These are phyloP conservation scores for Colletotrichum endophyticum DNA, from an alignment of 2,329 filamentous ascomycete genomes.

Conservation along the genomic window DNA sequence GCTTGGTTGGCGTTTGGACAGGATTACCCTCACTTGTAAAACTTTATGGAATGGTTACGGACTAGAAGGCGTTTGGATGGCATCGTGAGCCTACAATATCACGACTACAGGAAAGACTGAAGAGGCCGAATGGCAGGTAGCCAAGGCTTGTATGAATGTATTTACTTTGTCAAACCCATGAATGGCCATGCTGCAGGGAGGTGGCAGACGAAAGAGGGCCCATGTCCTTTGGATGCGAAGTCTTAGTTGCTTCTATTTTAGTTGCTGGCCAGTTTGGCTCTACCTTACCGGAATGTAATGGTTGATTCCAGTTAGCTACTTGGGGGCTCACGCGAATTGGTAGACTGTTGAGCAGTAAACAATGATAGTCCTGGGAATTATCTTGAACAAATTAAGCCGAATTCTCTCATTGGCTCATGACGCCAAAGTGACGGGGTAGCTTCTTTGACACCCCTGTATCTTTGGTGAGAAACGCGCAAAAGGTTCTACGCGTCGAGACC, in stretches of 20 bases:
- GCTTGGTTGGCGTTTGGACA: constrained; percentile 6
- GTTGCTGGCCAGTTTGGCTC: not conserved
- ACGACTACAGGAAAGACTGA: not conserved
- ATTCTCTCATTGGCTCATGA: not conserved
- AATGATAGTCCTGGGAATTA: not conserved
- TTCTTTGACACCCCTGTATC: not conserved
- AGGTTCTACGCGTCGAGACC: constrained; percentile 3
- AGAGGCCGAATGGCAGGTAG: not conserved
- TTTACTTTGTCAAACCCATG: not conserved
- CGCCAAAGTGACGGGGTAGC: not conserved
- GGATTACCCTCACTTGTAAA: constrained; percentile 1
- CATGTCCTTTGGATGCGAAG: not conserved
- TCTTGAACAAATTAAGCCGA: not conserved
- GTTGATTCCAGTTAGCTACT: not conserved
- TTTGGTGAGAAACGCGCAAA: constrained; percentile 1
- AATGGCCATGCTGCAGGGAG: not conserved
- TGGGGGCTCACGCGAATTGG: not conserved
- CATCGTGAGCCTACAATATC: constrained; percentile 3
- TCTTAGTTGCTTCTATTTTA: not conserved
- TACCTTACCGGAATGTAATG: not conserved
- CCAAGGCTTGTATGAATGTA: not conserved
- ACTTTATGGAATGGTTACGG: not conserved
- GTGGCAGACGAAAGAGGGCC: not conserved
- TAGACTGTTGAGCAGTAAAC: not conserved
- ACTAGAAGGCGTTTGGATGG: constrained; percentile 14